These are phyloP conservation scores for Gentiana macrophylla DNA, from an alignment of 257 asterid species.

Conservation along the genomic window DNA sequence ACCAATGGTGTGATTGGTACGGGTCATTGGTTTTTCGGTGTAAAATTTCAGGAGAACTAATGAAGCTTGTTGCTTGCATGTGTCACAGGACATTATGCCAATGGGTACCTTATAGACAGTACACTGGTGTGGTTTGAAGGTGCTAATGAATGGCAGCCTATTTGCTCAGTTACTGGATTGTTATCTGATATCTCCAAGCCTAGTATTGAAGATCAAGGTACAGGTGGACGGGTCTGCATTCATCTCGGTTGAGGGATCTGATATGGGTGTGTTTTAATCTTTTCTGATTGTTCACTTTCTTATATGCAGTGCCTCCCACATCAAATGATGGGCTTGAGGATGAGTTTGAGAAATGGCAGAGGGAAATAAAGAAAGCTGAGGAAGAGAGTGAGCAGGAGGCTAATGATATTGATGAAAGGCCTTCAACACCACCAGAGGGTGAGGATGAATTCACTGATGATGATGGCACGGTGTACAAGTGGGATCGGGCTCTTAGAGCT, in stretches of 20 bases:
- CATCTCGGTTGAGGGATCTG: slow-evolving; percentile 2
- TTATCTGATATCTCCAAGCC: slow-evolving; percentile 23
- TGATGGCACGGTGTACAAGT: slow-evolving; percentile 88
- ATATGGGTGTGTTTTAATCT: slow-evolving; percentile 8
- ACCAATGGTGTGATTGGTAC: too few species aligned
- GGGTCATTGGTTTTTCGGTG: too few species aligned
- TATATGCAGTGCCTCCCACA: slow-evolving; percentile 31
- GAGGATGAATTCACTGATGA: slow-evolving; percentile 93
- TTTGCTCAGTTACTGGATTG: slow-evolving; percentile 47
- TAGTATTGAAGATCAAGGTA: slow-evolving; percentile 20
- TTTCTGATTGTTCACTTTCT: not conserved
- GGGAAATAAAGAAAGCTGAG: slow-evolving; percentile 75
- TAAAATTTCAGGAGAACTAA: too few species aligned
- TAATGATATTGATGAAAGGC: slow-evolving; percentile 59
- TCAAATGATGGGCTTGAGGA: slow-evolving; percentile 75
- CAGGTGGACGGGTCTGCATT: slow-evolving; percentile 26
- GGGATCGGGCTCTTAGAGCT: slow-evolving; percentile 67
- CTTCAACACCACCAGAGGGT: slow-evolving; percentile 89
- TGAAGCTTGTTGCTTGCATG: too few species aligned
- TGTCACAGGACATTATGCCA: slow-evolving; percentile 62
- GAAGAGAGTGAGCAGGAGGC: slow-evolving; percentile 35
- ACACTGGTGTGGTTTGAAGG: slow-evolving; percentile 92
- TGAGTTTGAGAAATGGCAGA: slow-evolving; percentile 83
- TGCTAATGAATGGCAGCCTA: slow-evolving; percentile 68
- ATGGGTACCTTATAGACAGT: slow-evolving; percentile 55